Evolutionary conservation across 495 filamentous ascomycete species (phyloP).

Genomic region (Penicillium verhagenii): DNA sequence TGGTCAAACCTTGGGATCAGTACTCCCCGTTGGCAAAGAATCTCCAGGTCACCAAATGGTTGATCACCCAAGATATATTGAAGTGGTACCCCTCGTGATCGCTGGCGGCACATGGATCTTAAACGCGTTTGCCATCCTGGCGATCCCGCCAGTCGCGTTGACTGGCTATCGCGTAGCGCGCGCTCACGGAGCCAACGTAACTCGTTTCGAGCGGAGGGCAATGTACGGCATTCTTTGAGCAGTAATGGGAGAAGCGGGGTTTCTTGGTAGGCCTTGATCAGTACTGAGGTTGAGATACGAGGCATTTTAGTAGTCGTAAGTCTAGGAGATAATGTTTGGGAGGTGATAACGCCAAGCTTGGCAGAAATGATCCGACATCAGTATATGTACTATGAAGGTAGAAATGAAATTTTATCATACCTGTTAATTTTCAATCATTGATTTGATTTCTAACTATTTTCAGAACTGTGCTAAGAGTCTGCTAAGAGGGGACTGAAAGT

Average conservation of each 20-base stretch:
- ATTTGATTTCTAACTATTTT: background rate
- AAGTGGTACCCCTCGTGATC: constrained; percentile 68
- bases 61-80: constrained; percentile 91
- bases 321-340: background rate
- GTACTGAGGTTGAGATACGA: constrained; percentile 60
- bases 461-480: background rate
- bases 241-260: constrained; percentile 63
- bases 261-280: constrained; percentile 55
- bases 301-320: constrained; percentile 61
- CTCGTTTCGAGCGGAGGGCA: constrained; percentile 69
- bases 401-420: no score
- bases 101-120: constrained; percentile 50
- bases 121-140: constrained; percentile 37
- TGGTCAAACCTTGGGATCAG: constrained; percentile 74
- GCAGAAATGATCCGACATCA: no score
- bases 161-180: constrained; percentile 30
- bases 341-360: background rate
- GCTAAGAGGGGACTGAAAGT: no score
- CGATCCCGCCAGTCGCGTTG: constrained; percentile 2
- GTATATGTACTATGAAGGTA: background rate
- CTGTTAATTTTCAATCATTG: no score
- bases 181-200: constrained; percentile 83
- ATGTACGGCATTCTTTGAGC: constrained; percentile 65
- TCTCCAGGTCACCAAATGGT: constrained; percentile 80
- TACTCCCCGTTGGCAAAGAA: constrained; percentile 72